These are phyloP conservation scores for Crepidotus variabilis DNA, from an alignment of 768 basidiomycete genomes.

Conservation along the genomic window DNA sequence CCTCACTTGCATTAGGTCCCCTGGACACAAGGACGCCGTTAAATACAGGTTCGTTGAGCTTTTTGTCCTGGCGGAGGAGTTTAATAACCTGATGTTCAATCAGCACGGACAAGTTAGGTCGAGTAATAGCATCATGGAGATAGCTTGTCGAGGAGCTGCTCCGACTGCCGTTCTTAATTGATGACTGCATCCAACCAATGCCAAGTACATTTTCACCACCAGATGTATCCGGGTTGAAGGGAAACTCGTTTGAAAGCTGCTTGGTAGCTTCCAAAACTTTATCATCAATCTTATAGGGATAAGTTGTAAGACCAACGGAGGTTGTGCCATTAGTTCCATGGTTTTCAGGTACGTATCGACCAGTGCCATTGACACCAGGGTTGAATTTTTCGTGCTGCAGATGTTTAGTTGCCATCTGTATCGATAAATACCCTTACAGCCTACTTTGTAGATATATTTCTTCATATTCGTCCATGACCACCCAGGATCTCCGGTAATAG, in stretches of 20 bases:
- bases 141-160: constrained; percentile 36
- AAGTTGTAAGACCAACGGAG: constrained; percentile 26
- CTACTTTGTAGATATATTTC: constrained; percentile 17
- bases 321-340: constrained; percentile 32
- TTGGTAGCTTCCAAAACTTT: constrained; percentile 29
- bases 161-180: constrained; percentile 25
- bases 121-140: constrained; percentile 20
- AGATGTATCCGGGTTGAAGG: constrained; percentile 31
- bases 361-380: background rate
- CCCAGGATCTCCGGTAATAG: constrained; percentile 28
- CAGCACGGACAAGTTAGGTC: constrained; percentile 34
- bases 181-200: constrained; percentile 30
- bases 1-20: too few relatives aligned
- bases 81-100: constrained; percentile 28
- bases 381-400: background rate
- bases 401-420: too few relatives aligned
- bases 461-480: constrained; percentile 34
- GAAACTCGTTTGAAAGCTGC: constrained; percentile 31
- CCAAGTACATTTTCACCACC: constrained; percentile 27
- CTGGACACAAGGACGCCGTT: constrained; percentile 15
- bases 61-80: constrained; percentile 14
- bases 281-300: constrained; percentile 22
- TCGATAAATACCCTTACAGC: too few relatives aligned
- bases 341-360: constrained; percentile 29
- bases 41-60: constrained; percentile 16